Percentiles rank a stretch among this genome's conserved stretches.
phyloP scores from a whole-genome alignment of 192 early-diverging fungal genomes.

The Thoreauomyces humboldtii region DNA sequence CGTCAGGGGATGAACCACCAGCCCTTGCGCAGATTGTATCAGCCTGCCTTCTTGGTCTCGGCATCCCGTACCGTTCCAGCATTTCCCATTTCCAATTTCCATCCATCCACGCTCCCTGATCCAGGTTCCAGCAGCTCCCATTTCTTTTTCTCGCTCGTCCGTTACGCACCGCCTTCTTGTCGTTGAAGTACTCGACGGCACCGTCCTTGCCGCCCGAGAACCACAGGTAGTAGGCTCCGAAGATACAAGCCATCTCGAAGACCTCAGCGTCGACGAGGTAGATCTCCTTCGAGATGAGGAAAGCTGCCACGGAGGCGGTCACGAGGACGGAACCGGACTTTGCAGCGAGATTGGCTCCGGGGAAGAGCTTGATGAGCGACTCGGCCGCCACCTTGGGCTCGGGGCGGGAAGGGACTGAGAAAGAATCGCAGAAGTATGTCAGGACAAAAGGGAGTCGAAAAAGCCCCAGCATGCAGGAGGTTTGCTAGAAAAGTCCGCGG shows the following conservation, averaged over 20 bases:
- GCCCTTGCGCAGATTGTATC: too few relatives aligned
- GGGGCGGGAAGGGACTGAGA: slow-evolving; percentile 11
- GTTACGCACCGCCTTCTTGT: slow-evolving; percentile 44
- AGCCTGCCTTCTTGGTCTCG: too few relatives aligned
- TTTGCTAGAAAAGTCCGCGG: too few relatives aligned
- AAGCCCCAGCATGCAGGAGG: too few relatives aligned
- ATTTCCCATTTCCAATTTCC: too few relatives aligned
- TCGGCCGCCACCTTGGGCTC: slow-evolving; percentile 83
- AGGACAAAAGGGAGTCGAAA: too few relatives aligned
- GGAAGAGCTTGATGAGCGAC: slow-evolving; percentile 89
- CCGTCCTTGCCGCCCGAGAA: slow-evolving; percentile 80
- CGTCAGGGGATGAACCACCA: too few relatives aligned
- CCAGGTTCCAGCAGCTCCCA: too few relatives aligned
- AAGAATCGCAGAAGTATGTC: too few relatives aligned
- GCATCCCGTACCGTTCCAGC: too few relatives aligned
- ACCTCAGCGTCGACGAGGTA: slow-evolving; percentile 95
- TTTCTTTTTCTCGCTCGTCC: neutral
- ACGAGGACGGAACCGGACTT: slow-evolving; percentile 89
- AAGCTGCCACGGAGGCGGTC: slow-evolving; percentile 78
- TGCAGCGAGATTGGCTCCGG: slow-evolving; percentile 81
- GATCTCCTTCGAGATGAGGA: slow-evolving; percentile 95
- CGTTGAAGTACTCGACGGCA: slow-evolving; percentile 68
- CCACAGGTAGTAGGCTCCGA: slow-evolving; percentile 75
- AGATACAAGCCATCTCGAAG: slow-evolving; percentile 76
- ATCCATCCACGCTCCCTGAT: too few relatives aligned